Conservation (phyloP, 495 filamentous ascomycete genomes). For the Aspergillus heteromorphus region DNA sequence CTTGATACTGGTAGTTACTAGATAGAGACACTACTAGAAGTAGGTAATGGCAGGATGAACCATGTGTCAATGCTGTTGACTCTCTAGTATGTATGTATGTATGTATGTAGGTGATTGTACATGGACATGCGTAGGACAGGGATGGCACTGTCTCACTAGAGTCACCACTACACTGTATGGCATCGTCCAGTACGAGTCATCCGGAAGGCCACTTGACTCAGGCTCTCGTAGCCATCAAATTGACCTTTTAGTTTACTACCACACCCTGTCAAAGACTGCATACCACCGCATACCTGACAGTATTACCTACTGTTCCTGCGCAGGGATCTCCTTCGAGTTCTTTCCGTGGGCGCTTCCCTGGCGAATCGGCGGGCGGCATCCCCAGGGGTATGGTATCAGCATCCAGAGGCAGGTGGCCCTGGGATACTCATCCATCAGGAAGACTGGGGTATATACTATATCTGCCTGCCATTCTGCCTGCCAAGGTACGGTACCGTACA, state of each 20-base stretch:
- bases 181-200: background rate
- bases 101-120: no score
- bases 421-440: background rate
- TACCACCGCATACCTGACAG: background rate
- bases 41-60: background rate
- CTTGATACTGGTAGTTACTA: no score
- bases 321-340: background rate
- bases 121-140: background rate
- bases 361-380: background rate
- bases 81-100: no score
- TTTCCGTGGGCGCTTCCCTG: background rate
- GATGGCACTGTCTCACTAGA: background rate
- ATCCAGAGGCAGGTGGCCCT: no score
- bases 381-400: background rate
- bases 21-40: no score
- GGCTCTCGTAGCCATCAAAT: background rate
- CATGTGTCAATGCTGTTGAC: background rate
- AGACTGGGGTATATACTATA: background rate
- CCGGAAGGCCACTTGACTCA: background rate
- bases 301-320: no score
- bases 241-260: background rate
- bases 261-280: background rate
- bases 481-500: background rate
- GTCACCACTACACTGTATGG: no score
- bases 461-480: background rate